Base-by-base conservation (phyloP, 2,329 filamentous ascomycete species). In the Penicillium psychrosexuale region DNA sequence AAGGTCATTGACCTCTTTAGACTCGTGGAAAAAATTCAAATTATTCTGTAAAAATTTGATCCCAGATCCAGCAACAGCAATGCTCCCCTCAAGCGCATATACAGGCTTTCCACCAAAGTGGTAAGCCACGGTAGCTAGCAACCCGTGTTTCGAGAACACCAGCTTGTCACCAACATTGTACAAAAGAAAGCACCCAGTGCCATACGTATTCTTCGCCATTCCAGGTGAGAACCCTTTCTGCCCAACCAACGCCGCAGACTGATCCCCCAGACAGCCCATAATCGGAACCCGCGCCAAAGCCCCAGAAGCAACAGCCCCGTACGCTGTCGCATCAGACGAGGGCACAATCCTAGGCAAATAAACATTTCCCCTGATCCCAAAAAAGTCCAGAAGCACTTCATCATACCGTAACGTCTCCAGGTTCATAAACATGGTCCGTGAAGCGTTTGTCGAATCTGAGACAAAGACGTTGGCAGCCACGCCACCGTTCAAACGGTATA, bases 391-490 rank as follows among this genome's bases (percentile, higher is more conserved):
- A 15, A 95, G 81, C 34, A 80, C 80, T 55, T 90, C 84, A 69
- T 93, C 90, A 72, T 96, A 96, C 63, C 89, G 73, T 53, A 91
- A 79, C 2, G 85, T 91, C 64, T 85, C 80, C 47, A 96, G 78
- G 73, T 95, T 91, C 85, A 95, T 91, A 73, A 96, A 94, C 91
- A 96, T 95, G 51, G 91, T 96, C 65, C 91, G 82, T 51, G 89
- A 92, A 11, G 91, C 91, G 72, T 96, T 96, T 56, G 89, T 91
- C 43, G 86, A 84, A 72, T 96, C 91, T 0, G 91, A 93, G 56
- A 96, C 90, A 71, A 90, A 88, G 38, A 94, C 74, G 56, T 87
- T 83, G 43, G 80, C 83, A 44, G 81, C 76, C 34, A 77, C 80
- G 50, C 88, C 86, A 47, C 89, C 90, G 65, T 94, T 78, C 58